Evolutionary conservation across 345 rosid species (phyloP), one percentile per base, ranked within the genome.

Genomic region (Camelina sativa): DNA sequence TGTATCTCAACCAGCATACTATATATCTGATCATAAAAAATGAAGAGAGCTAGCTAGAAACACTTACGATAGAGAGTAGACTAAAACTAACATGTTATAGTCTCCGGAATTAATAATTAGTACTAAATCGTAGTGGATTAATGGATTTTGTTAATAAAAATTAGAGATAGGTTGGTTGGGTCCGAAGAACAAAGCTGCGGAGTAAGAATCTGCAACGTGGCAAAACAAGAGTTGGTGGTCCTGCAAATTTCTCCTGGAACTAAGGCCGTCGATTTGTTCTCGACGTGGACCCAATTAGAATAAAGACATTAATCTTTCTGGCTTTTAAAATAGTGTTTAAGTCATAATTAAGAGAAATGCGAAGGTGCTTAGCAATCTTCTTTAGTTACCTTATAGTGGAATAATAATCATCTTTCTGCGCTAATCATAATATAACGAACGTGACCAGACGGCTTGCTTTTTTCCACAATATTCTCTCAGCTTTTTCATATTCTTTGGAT

Each of bases 371-470:
- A 16, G 68, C 40, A 66, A 65, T 77, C 72, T 77, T 34, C 37
- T 34, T 7, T 34, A 6, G 1, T 76, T 34, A 57, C 68, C 40
- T 30, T 51, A n/a, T 12, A 11, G 77, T 78, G 74, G 77, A 78
- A 67, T 65, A 78, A 67, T 65, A 66, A 62, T 78, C 55, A 72
- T 66, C 81, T 78, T 78, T 78, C 81, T 78, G 81, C 81, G 77
- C 69, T 72, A 57, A 72, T 78, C 81, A 78, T 78, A 78, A 72
- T 78, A 64, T 59, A 72, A 57, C 43, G 69, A 72, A 77, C 77
- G 76, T 65, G 81, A 72, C 37, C 73, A 5, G 69, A 78, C 77
- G 77, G 77, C 81, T 72, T 63, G 40, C 67, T 71, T 77, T 70
- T 70, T 70, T 70, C 66, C 76, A 38, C 53, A 8, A 56, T 71